Conservation (phyloP, 257 asterid genomes). For the Fraxinus excelsior region DNA sequence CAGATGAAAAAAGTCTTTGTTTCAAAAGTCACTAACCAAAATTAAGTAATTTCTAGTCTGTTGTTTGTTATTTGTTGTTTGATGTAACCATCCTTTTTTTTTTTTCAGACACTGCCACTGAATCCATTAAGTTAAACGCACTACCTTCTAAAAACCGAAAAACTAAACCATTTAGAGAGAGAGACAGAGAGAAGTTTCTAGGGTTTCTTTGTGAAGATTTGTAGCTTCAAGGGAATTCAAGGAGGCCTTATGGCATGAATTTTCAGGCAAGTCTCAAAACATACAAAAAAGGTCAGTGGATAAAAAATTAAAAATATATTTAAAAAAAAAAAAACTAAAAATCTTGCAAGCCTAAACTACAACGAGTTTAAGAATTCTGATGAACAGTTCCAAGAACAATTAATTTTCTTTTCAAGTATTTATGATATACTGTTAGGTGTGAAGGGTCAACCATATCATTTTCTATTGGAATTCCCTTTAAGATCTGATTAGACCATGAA, state of each 20-base stretch:
- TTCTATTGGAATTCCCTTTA: background rate
- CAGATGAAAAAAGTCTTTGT: slow-evolving; percentile 29
- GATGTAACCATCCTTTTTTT: slow-evolving; percentile 38
- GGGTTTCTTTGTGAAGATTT: slow-evolving; percentile 27
- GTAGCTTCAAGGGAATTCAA: slow-evolving; percentile 13
- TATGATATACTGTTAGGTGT: background rate
- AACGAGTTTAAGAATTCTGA: background rate
- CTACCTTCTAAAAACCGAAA: slow-evolving; percentile 28
- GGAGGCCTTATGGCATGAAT: background rate
- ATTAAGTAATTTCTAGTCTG: slow-evolving; percentile 28
- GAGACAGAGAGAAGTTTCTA: slow-evolving; percentile 13
- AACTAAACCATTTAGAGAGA: background rate
- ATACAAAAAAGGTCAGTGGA: slow-evolving; percentile 10
- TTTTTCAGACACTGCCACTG: slow-evolving; percentile 44
- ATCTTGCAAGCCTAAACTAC: too few species aligned
- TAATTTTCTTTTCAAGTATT: slow-evolving; percentile 24
- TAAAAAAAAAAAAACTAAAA: too few species aligned
- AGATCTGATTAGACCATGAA: slow-evolving; percentile 6
- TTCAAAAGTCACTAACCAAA: slow-evolving; percentile 29
- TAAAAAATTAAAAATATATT: background rate
- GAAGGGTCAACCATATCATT: slow-evolving; percentile 23
- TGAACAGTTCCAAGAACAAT: slow-evolving; percentile 11
- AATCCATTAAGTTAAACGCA: slow-evolving; percentile 45
- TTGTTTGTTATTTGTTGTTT: slow-evolving; percentile 12
- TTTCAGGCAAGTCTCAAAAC: slow-evolving; percentile 12